Conservation (phyloP, 495 filamentous ascomycete species). For the Letharia columbiana region DNA sequence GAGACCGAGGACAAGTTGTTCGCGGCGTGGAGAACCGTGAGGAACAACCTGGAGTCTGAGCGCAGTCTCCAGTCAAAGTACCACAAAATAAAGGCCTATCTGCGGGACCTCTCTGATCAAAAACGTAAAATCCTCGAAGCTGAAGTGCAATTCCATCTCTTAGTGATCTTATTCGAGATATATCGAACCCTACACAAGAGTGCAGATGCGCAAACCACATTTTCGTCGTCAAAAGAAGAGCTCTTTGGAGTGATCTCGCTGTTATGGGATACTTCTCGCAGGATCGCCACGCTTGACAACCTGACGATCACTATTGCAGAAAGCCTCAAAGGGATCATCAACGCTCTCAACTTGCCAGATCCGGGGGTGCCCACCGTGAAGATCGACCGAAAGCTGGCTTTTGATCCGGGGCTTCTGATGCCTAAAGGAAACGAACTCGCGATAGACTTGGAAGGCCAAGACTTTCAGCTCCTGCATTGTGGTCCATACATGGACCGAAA, state of each 20-base stretch:
- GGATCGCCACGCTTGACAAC: constrained; percentile 5
- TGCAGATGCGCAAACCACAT: constrained; percentile 11
- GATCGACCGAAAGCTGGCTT: constrained; percentile 32
- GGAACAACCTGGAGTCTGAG: constrained; percentile 27
- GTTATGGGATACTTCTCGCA: constrained; percentile 23
- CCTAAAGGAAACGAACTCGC: constrained; percentile 17
- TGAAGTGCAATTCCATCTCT: constrained; percentile 34
- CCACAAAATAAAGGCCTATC: constrained; percentile 28
- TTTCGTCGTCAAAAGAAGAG: constrained; percentile 16
- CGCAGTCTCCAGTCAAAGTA: constrained; percentile 27
- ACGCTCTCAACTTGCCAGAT: constrained; percentile 29
- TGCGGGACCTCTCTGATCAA: constrained; percentile 25
- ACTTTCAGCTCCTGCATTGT: constrained; percentile 59
- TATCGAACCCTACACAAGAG: constrained; percentile 25
- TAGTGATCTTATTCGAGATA: constrained; percentile 30
- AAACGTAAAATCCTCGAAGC: constrained; percentile 27
- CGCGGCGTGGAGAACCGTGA: constrained; percentile 29
- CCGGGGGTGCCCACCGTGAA: constrained; percentile 17
- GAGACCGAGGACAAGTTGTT: constrained; percentile 27
- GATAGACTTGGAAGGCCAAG: constrained; percentile 28
- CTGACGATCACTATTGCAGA: constrained; percentile 32
- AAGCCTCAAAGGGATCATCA: constrained; percentile 24
- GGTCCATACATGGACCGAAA: constrained; percentile 67
- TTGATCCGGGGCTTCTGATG: constrained; percentile 29
- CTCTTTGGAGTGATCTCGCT: constrained; percentile 19